Evolutionary conservation across 1,284 basidiomycete genomes (phyloP).

Genomic region (Microbotryomycetes sp.): DNA sequence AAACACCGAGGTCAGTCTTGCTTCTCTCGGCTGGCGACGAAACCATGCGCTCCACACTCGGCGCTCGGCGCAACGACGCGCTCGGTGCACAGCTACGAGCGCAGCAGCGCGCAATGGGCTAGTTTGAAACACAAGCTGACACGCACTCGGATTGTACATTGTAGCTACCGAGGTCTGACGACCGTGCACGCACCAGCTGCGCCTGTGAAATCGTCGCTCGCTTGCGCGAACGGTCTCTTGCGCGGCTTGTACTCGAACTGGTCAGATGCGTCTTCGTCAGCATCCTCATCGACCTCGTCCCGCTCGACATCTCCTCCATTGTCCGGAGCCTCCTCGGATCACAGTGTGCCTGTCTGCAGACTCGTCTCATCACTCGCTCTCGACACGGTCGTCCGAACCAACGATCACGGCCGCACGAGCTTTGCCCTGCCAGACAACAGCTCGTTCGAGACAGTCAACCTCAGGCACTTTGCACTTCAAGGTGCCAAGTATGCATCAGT

Average conservation of each 20-base stretch:
- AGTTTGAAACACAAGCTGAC: neutral
- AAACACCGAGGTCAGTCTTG: constrained; percentile 30
- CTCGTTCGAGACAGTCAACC: constrained; percentile 43
- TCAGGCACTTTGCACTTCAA: constrained; percentile 40
- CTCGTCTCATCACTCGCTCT: constrained; percentile 26
- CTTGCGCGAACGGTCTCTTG: constrained; percentile 1
- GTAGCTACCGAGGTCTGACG: constrained; percentile 28
- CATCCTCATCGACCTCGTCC: constrained; percentile 13
- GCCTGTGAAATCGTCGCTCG: neutral
- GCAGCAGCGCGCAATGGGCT: no score
- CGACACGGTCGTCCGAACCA: constrained; percentile 43
- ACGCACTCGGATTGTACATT: neutral
- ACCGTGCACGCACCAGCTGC: constrained; percentile 18
- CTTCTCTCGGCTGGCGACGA: constrained; percentile 21
- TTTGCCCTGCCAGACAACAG: constrained; percentile 59
- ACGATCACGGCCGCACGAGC: constrained; percentile 48
- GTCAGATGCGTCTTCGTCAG: constrained; percentile 8
- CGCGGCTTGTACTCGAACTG: constrained; percentile 14
- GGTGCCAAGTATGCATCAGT: constrained; percentile 73
- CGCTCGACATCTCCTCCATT: constrained; percentile 7
- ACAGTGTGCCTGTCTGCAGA: constrained; percentile 6
- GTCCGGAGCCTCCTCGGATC: constrained; percentile 1
- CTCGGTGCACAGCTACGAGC: no score
- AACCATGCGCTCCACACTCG: constrained; percentile 5
- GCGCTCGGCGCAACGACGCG: no score